phyloP scores from a whole-genome alignment of 805 yeast genomes.

The Tetrapisispora phaffii region DNA sequence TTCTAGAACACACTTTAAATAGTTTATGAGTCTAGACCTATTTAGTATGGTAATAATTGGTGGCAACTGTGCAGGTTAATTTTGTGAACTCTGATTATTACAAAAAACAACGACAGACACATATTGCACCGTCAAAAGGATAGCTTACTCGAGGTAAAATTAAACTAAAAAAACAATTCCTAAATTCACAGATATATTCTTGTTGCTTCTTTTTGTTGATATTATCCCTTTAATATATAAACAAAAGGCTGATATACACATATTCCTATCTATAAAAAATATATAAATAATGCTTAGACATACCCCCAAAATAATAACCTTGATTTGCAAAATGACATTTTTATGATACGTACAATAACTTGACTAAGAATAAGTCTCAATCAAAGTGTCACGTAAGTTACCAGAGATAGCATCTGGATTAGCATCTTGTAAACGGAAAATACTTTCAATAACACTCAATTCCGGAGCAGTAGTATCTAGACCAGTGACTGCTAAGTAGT shows the following conservation, averaged over 20 bases:
- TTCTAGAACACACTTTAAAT: no score
- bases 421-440: constrained; percentile 86
- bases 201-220: background rate
- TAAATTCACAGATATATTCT: no score
- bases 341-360: background rate
- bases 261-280: background rate
- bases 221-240: constrained; percentile 2
- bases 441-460: constrained; percentile 90
- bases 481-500: constrained; percentile 96
- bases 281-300: constrained; percentile 1
- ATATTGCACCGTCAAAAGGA: no score
- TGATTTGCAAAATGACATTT: background rate
- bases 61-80: no score
- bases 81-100: no score
- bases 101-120: no score
- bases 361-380: constrained; percentile 75
- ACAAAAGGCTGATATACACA: background rate
- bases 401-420: constrained; percentile 80
- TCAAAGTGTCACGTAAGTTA: constrained; percentile 81
- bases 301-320: background rate
- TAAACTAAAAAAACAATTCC: no score
- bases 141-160: no score
- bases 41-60: no score
- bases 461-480: constrained; percentile 98
- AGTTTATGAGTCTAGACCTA: no score